These are phyloP conservation scores for Haplographium delicatum DNA, from an alignment of 495 filamentous ascomycete genomes.

Conservation along the genomic window DNA sequence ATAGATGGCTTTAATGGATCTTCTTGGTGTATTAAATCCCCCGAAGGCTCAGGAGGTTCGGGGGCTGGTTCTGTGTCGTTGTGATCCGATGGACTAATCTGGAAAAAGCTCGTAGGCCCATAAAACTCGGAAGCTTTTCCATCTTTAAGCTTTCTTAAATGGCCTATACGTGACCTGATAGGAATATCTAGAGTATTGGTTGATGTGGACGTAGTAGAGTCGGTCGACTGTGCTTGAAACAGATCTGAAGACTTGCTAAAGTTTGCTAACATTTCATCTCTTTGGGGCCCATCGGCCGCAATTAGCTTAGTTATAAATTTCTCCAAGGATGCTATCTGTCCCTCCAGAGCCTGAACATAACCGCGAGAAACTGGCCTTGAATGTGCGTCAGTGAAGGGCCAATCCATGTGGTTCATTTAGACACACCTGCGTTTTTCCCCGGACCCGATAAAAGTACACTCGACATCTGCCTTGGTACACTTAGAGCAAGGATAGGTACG, in stretches of 20 bases:
- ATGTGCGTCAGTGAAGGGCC: not conserved
- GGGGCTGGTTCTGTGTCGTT: not conserved
- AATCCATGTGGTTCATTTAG: not conserved
- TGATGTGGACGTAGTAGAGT: not conserved
- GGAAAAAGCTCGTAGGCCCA: constrained; percentile 28
- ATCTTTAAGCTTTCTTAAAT: constrained; percentile 24
- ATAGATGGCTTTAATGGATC: not conserved
- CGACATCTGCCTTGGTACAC: constrained; percentile 25
- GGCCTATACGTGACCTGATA: constrained; percentile 19
- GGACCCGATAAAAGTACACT: constrained; percentile 24
- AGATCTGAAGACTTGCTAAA: constrained; percentile 12
- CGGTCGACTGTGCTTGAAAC: not conserved
- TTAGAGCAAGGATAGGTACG: constrained; percentile 24
- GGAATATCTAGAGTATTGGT: constrained; percentile 5
- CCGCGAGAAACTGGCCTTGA: constrained; percentile 25
- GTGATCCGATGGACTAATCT: constrained; percentile 26
- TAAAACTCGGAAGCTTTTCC: constrained; percentile 28
- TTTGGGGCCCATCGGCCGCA: constrained; percentile 16
- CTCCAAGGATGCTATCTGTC: constrained; percentile 28
- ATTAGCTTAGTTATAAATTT: constrained; percentile 28
- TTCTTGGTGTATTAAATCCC: not conserved
- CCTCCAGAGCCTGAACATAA: constrained; percentile 29
- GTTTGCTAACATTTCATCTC: constrained; percentile 23
- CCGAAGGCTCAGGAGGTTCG: not conserved
- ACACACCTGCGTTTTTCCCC: constrained; percentile 27